A percentile compares a stretch with the other conserved stretches of the same genome.
Conservation (phyloP, 2,329 filamentous ascomycete genomes). For the Aspergillus fructus region DNA sequence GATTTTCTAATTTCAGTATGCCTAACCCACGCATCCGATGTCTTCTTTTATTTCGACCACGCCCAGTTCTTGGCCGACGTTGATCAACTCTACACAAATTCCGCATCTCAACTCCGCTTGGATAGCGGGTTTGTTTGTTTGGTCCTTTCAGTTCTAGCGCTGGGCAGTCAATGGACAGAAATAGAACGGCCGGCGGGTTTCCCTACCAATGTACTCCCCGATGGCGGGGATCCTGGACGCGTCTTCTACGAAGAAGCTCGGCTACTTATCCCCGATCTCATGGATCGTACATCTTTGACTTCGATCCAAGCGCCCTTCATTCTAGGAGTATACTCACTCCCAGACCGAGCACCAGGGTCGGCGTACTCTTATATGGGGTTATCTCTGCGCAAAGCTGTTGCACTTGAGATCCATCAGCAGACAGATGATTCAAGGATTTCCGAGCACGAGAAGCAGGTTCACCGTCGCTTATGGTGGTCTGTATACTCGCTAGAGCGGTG, state of each 20-base stretch:
- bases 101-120: constrained; percentile 9
- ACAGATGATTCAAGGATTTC: constrained; percentile 27
- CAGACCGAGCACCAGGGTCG: constrained; percentile 34
- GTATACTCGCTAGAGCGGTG: constrained; percentile 40
- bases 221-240: constrained; percentile 27
- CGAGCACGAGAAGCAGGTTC: constrained; percentile 42
- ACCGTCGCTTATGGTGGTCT: constrained; percentile 53
- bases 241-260: constrained; percentile 32
- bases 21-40: constrained; percentile 20
- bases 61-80: constrained; percentile 12
- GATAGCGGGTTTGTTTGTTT: constrained; percentile 20
- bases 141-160: constrained; percentile 21
- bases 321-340: constrained; percentile 38
- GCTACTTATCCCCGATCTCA: constrained; percentile 32
- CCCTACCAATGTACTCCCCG: background rate
- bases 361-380: constrained; percentile 43
- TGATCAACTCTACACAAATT: constrained; percentile 15
- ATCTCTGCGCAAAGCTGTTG: constrained; percentile 54
- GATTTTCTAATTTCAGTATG: constrained; percentile 19
- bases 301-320: constrained; percentile 36
- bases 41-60: constrained; percentile 23
- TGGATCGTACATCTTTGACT: constrained; percentile 26
- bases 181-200: constrained; percentile 25
- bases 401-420: constrained; percentile 27
- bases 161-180: constrained; percentile 37